Evolutionary conservation across 768 basidiomycete genomes (phyloP).

Genomic region (Mycena maculata): DNA sequence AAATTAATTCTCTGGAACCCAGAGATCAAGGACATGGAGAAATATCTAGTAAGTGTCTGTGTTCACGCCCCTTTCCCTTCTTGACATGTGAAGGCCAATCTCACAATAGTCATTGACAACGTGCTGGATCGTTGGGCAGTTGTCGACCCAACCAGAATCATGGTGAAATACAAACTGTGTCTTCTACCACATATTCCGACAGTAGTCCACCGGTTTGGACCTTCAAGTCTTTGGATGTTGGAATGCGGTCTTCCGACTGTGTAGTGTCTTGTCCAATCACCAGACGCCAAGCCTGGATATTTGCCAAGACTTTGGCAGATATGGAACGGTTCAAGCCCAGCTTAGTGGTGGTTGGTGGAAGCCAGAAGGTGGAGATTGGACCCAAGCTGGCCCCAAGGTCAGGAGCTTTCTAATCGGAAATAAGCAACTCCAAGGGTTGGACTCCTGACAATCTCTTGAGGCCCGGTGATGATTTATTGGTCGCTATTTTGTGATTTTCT

Average conservation of each 20-base stretch:
- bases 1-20: conserved; percentile 45
- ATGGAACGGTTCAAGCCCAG: conserved; percentile 1
- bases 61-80: not conserved
- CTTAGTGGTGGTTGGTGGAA: conserved; percentile 2
- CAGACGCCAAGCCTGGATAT: not conserved
- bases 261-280: not conserved
- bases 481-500: too few species aligned
- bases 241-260: not conserved
- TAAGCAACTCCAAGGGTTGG: conserved; percentile 7
- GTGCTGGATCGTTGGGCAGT: not conserved
- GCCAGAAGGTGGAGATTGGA: not conserved
- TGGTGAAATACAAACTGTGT: not conserved
- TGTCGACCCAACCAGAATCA: not conserved
- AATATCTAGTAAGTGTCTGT: not conserved
- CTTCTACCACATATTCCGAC: not conserved
- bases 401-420: not conserved
- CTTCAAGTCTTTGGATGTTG: not conserved
- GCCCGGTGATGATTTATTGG: not conserved
- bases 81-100: not conserved
- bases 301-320: not conserved
- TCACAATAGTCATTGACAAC: not conserved
- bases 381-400: not conserved
- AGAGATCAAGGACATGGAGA: conserved; percentile 16
- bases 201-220: not conserved
- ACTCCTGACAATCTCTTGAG: not conserved